A percentile compares a stretch with the other conserved stretches of the same genome.
These are phyloP conservation scores for Chalaropsis ovoidea DNA, from an alignment of 2,329 filamentous ascomycete species.

Conservation along the genomic window DNA sequence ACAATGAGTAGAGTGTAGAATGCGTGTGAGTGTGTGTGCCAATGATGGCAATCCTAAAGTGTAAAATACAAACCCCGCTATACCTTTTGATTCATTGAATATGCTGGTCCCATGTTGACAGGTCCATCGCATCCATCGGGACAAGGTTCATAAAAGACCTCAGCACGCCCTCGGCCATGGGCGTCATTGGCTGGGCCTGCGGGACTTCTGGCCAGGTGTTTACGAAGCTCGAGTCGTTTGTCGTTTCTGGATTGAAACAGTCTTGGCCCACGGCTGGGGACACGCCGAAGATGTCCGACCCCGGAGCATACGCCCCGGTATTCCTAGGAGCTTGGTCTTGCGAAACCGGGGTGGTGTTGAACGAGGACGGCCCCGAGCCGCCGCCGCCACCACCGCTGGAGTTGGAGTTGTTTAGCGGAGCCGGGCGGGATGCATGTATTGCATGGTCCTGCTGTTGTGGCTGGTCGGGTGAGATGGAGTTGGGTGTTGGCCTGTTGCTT, in stretches of 20 bases:
- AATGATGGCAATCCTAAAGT: not conserved
- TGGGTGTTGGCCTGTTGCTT: slow-evolving; percentile 19
- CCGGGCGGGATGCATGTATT: not conserved
- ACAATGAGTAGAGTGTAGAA: not conserved
- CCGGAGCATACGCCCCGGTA: not conserved
- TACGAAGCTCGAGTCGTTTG: slow-evolving; percentile 26
- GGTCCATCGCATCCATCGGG: slow-evolving; percentile 51
- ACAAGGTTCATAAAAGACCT: slow-evolving; percentile 49
- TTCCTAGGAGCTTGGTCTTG: not conserved
- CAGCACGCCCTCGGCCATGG: slow-evolving; percentile 48
- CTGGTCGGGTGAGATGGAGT: slow-evolving; percentile 20
- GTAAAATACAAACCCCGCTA: too few relatives aligned
- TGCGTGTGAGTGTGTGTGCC: not conserved
- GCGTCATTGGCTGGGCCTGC: slow-evolving; percentile 42
- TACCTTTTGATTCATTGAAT: slow-evolving; percentile 12
- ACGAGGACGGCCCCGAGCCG: not conserved
- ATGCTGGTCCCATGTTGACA: slow-evolving; percentile 39
- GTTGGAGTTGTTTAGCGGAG: not conserved
- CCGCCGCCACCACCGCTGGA: too few relatives aligned
- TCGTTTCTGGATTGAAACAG: slow-evolving; percentile 26
- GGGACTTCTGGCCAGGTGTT: slow-evolving; percentile 37
- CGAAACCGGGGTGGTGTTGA: not conserved
- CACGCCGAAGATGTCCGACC: slow-evolving; percentile 3
- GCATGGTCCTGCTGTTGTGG: slow-evolving; percentile 13
- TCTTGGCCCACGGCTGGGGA: not conserved